Conservation (phyloP, 1,284 basidiomycete genomes). For the Trichosporon sp. region DNA sequence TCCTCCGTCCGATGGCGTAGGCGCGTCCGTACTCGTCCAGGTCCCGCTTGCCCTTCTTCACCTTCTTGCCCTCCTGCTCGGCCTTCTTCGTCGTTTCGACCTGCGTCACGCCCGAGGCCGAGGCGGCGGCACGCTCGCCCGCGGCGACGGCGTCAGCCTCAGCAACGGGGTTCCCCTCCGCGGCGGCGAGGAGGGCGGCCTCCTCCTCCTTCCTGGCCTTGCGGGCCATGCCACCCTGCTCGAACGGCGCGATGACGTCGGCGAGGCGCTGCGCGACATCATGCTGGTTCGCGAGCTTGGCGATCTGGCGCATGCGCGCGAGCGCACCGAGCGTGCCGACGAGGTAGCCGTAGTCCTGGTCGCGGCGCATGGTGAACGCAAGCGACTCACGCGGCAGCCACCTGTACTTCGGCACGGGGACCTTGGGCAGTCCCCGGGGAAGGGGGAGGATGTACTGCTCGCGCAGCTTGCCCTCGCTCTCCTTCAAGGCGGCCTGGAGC, state of each 20-base stretch:
- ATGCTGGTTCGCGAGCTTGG: slow-evolving; percentile 65
- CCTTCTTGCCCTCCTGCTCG: slow-evolving; percentile 56
- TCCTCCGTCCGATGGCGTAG: slow-evolving; percentile 81
- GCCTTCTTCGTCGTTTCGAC: not conserved
- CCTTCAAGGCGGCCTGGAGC: slow-evolving; percentile 68
- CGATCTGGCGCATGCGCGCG: slow-evolving; percentile 70
- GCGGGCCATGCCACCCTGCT: slow-evolving; percentile 55
- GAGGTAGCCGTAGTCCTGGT: slow-evolving; percentile 72
- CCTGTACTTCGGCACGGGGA: slow-evolving; percentile 62
- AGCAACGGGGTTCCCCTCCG: not conserved
- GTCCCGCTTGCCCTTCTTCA: slow-evolving; percentile 50
- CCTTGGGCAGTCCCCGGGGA: slow-evolving; percentile 67
- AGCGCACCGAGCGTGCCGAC: slow-evolving; percentile 70
- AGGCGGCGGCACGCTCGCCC: not conserved
- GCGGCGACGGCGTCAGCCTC: slow-evolving; percentile 12
- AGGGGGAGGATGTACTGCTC: slow-evolving; percentile 73
- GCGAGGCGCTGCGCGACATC: slow-evolving; percentile 64
- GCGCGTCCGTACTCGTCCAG: slow-evolving; percentile 75
- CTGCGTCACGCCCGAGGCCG: not conserved
- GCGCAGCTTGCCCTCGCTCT: slow-evolving; percentile 66
- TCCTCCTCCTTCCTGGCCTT: slow-evolving; percentile 10
- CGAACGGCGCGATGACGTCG: slow-evolving; percentile 67
- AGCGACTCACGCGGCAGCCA: slow-evolving; percentile 73
- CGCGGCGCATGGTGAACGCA: slow-evolving; percentile 68
- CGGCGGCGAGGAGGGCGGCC: not conserved